Base-by-base conservation (phyloP, 495 filamentous ascomycete species). In the Annulohypoxylon nitens region DNA sequence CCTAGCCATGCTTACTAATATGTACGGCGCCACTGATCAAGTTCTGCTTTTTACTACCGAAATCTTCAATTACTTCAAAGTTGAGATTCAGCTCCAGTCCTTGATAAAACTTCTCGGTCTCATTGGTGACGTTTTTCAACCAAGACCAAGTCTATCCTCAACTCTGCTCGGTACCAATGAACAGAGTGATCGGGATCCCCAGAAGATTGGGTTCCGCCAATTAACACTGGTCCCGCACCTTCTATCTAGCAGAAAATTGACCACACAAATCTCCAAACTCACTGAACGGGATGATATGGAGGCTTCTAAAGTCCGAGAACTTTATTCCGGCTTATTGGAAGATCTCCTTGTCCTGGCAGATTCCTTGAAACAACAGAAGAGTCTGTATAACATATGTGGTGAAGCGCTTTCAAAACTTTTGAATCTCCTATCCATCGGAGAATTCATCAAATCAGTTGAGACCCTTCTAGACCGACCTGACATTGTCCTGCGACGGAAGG, bases 391-490 rank as follows among this genome's bases (percentile, higher is more conserved):
- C 74, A 85, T 88, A 43, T 91, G 90, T 74, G 88, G 86, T 34
- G 88, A 93, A 36, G 87, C 93, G 5, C 84, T 98, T 55, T 87
- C 91, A 33, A 87, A 90, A 33, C 83, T 96, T 5, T 86, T 99
- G 16, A 88, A 91, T 55, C 87, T 97, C 14, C 84, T 97, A 50
- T 93, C 94, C 3, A 93, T 92, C 7, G 85, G 88, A 41, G 93
- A 97, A 80, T 93, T 98, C 81, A 89, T 97, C 73, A 90, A 92
- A 75, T 92, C 93, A 18, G 90, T 95, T 48, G 92, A 95, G 68
- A 86, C 88, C 16, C 83, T 99, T 36, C 87, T 97, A 20, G 86
- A 91, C 62, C 88, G 90, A 16, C 88, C 90, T 2, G 90, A 93
- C 58, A 84, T 92, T 64, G 86, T 89, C 37, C 83, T 97, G 43